A percentile compares a stretch with the other conserved stretches of the same genome.
Evolutionary conservation across 805 yeast species (phyloP).

Genomic region (Blastobotrys attinorum): DNA sequence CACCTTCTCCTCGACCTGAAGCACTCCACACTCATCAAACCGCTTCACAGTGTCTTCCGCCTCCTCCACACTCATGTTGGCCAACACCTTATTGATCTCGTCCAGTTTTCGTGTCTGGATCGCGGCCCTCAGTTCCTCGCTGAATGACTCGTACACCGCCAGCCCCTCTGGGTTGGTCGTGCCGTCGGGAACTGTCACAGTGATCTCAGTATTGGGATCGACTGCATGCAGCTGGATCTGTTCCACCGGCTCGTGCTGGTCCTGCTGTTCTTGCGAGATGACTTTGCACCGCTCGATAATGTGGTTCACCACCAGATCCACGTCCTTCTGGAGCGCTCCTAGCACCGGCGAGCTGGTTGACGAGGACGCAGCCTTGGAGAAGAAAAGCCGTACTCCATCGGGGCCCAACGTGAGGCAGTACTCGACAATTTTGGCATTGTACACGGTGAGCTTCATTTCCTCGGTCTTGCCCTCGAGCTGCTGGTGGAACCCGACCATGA

Average conservation of each 20-base stretch:
- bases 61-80: slow-evolving; percentile 58
- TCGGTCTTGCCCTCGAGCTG: slow-evolving; percentile 55
- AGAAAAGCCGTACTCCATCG: slow-evolving; percentile 56
- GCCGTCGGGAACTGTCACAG: slow-evolving; percentile 61
- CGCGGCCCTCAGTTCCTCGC: slow-evolving; percentile 66
- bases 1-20: slow-evolving; percentile 60
- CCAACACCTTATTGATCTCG: slow-evolving; percentile 76
- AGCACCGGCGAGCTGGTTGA: slow-evolving; percentile 54
- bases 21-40: slow-evolving; percentile 73
- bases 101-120: slow-evolving; percentile 64
- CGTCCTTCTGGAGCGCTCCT: slow-evolving; percentile 64
- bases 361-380: slow-evolving; percentile 52
- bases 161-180: slow-evolving; percentile 36
- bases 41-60: slow-evolving; percentile 72
- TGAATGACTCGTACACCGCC: slow-evolving; percentile 45
- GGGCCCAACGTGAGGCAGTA: slow-evolving; percentile 45
- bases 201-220: slow-evolving; percentile 72
- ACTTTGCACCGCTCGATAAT: slow-evolving; percentile 67
- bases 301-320: slow-evolving; percentile 65
- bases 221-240: slow-evolving; percentile 82
- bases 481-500: slow-evolving; percentile 86
- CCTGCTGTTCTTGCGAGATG: slow-evolving; percentile 42
- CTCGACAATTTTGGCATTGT: slow-evolving; percentile 72
- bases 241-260: slow-evolving; percentile 53
- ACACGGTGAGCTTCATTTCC: slow-evolving; percentile 58